Base-by-base conservation (phyloP, 2,329 filamentous ascomycete species). In the Tolypocladium album region DNA sequence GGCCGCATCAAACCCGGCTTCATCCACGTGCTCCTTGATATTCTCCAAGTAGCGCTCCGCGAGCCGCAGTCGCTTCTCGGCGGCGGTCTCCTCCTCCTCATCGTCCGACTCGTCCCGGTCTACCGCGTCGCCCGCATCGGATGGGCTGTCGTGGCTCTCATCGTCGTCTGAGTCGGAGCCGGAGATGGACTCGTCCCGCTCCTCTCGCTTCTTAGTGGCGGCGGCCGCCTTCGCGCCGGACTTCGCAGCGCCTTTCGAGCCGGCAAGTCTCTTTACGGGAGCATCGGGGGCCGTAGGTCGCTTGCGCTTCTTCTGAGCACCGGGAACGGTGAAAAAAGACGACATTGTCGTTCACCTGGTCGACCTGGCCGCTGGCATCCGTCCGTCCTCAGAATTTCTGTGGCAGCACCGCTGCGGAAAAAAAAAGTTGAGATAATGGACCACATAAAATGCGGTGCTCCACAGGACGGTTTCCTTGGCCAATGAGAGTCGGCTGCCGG, bases 31-130 rank as follows among this genome's bases (percentile, higher is more conserved):
- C 68, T 89, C 83, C 68, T 88, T 86, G 63, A 97, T 86, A 71
- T 96, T 96, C 59, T 96, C 88, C 59, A 99, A 82, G 72, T 99
- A 97, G 68, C 90, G 86, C 76, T 97, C 91, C 38, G 94, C 94
- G 36, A 99, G 82, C 65, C 90, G 86, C 68, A 96, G 76, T 67
- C 94, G 83, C 73, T 90, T 88, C 71, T 97, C 92, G 42, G 91
- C 92, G 1, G 89, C 92, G 27, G 94, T 97, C 78, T 97, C 93
- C 64, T 84, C 85, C 63, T 91, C 89, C 62, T 85, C 85, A n/a
- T 88, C 85, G n/a, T 88, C 88, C 1, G 87, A 89, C 40, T 81
- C 67, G 50, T 62, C 75, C 1, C 75, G 64, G 11, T 69, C 75
- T 43, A 71, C 77, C 36, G 78, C 80, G 22, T 80, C 80, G 43